Conservation (phyloP, 306 rosid genomes). For the Inga oerstediana region DNA sequence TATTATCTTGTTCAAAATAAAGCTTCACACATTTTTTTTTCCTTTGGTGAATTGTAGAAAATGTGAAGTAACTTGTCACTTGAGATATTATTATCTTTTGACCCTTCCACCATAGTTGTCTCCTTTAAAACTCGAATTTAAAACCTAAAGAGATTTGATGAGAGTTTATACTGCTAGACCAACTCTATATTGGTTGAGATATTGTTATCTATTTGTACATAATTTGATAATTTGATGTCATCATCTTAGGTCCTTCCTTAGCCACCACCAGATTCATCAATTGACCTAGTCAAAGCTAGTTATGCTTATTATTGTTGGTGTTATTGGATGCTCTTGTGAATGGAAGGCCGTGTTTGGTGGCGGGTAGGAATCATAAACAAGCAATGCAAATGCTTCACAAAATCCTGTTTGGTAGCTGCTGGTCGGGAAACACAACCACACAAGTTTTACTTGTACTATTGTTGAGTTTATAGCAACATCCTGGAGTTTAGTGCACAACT, state of each 20-base stretch:
- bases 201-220: too few species aligned
- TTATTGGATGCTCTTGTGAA: neutral
- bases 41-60: too few species aligned
- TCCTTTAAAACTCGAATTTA: too few species aligned
- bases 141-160: rapidly evolving
- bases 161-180: rapidly evolving
- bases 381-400: neutral
- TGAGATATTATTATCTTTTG: neutral
- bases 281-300: neutral
- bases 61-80: neutral
- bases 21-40: neutral
- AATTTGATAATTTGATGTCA: neutral
- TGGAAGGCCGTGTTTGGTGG: neutral
- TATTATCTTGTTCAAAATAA: neutral
- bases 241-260: too few species aligned
- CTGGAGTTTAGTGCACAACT: too few species aligned
- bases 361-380: neutral
- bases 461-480: too few species aligned
- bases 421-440: neutral
- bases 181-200: too few species aligned
- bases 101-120: rapidly evolving
- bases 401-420: neutral
- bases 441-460: too few species aligned
- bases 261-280: neutral
- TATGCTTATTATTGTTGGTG: too few species aligned